Percentiles rank a stretch among this genome's conserved stretches.
Evolutionary conservation across 2,329 filamentous ascomycete species (phyloP).

Genomic region (Pseudocercospora musae): DNA sequence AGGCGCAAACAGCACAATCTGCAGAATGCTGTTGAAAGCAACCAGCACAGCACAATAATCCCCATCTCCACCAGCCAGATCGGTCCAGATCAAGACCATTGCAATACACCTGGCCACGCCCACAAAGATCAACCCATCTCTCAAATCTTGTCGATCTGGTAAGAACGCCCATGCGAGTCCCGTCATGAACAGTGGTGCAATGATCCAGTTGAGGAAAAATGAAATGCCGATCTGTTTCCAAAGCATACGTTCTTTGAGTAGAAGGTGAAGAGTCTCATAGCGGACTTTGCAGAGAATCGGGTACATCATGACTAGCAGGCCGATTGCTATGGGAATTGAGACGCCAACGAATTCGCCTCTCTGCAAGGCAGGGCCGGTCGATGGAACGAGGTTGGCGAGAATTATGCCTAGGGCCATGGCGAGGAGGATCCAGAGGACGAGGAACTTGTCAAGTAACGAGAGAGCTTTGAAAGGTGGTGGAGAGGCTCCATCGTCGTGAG

Average conservation of each 20-base stretch:
- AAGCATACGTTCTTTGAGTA: constrained; percentile 59
- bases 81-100: constrained; percentile 83
- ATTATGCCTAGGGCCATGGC: constrained; percentile 75
- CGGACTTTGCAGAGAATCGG: constrained; percentile 85
- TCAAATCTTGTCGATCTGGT: constrained; percentile 47
- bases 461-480: constrained; percentile 38
- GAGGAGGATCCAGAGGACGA: constrained; percentile 65
- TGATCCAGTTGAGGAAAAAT: constrained; percentile 74
- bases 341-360: constrained; percentile 70
- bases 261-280: constrained; percentile 68
- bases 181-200: constrained; percentile 80
- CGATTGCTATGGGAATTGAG: constrained; percentile 64
- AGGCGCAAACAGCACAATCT: constrained; percentile 47
- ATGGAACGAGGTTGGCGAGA: constrained; percentile 70
- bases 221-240: constrained; percentile 81
- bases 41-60: constrained; percentile 72
- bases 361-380: constrained; percentile 60
- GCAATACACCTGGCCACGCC: constrained; percentile 83
- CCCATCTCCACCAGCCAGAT: constrained; percentile 68
- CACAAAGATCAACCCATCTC: constrained; percentile 71
- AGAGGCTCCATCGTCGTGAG: neutral
- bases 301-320: constrained; percentile 89
- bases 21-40: constrained; percentile 48
- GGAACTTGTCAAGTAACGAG: constrained; percentile 45
- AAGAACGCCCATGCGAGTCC: constrained; percentile 63